Evolutionary conservation across 2,329 filamentous ascomycete genomes (phyloP), one percentile per base, ranked within the genome.

Genomic region (Emericellopsis atlantica): DNA sequence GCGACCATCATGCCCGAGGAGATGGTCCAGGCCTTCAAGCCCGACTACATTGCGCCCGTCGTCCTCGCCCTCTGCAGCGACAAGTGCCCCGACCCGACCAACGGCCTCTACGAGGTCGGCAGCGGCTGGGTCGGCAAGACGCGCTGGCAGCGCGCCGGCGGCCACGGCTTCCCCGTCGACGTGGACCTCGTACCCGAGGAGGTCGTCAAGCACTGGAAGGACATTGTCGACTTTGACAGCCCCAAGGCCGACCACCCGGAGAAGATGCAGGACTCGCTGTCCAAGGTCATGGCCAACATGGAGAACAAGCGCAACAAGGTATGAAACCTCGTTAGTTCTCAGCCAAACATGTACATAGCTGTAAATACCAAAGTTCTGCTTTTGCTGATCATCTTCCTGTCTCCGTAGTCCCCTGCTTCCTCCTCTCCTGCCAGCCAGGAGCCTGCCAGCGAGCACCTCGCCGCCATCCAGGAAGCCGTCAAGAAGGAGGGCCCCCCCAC

Each of bases 21-120:
- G 69, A 79, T 96, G 69, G 89, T 98, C 15, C 89, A 96, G 69
- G 90, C 92, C 36, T 95, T 98, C 74, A 98, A 96, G 79, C 92
- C 92, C 45, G 90, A 96, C 58, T 96, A 95, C 65, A 89, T 98
- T 61, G 92, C 92, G 40, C 92, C 92, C 45, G 68, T 96, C 32
- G 89, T 98, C 40, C 79, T 90, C 42, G 79, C 89, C 35, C 83
- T 98, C 43, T 72, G 63, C 62, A 86, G 79, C 59, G 92, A 98
- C 67, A 85, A 86, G 66, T 79, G 88, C 40, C 90, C 92, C 23
- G 76, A 84, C 55, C 76, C 79, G 14, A 95, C 88, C 43, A 90
- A 90, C 48, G 82, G 81, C 40, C 74, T 98, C 37, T 98, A 88
- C 66, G 92, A 98, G 68, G 86, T 90, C 51, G 92, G 92, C 54